phyloP scores from a whole-genome alignment of 2,329 filamentous ascomycete species.

The Bertia moriformis region DNA sequence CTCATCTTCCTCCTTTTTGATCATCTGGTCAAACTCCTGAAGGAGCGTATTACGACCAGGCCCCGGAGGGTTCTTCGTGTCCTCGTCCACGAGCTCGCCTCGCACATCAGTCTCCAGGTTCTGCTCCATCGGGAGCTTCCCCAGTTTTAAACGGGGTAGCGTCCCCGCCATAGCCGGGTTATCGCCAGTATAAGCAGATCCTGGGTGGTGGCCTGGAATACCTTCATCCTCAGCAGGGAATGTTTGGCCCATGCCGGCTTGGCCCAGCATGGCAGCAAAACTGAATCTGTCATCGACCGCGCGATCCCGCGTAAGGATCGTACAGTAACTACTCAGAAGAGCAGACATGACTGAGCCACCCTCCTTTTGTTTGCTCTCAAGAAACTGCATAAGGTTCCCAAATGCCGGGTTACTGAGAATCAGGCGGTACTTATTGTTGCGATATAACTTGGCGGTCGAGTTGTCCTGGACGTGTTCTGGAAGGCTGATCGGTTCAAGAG shows the following conservation, averaged over 20 bases:
- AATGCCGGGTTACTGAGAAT: constrained; percentile 45
- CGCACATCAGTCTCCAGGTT: constrained; percentile 46
- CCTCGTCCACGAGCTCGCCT: constrained; percentile 43
- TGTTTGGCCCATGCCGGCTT: constrained; percentile 33
- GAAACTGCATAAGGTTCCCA: constrained; percentile 42
- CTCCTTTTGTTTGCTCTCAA: constrained; percentile 44
- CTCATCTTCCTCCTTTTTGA: constrained; percentile 50
- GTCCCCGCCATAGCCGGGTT: constrained; percentile 39
- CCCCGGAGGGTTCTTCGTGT: constrained; percentile 33
- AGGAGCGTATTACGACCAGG: constrained; percentile 38
- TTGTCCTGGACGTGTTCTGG: constrained; percentile 44
- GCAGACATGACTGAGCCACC: constrained; percentile 41
- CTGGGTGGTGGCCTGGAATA: constrained; percentile 51
- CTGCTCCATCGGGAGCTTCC: constrained; percentile 42
- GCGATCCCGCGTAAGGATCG: constrained; percentile 41
- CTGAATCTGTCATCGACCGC: constrained; percentile 40
- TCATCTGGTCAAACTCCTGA: constrained; percentile 47
- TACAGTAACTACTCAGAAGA: constrained; percentile 40
- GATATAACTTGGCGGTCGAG: constrained; percentile 40
- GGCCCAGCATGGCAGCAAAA: constrained; percentile 40
- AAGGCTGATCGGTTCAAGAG: constrained; percentile 33
- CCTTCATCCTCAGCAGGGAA: constrained; percentile 51
- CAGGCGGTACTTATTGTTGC: constrained; percentile 47
- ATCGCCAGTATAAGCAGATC: constrained; percentile 43
- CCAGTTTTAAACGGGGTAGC: constrained; percentile 39